These are phyloP conservation scores for Boechera stricta DNA, from an alignment of 345 rosid genomes.

Conservation along the genomic window DNA sequence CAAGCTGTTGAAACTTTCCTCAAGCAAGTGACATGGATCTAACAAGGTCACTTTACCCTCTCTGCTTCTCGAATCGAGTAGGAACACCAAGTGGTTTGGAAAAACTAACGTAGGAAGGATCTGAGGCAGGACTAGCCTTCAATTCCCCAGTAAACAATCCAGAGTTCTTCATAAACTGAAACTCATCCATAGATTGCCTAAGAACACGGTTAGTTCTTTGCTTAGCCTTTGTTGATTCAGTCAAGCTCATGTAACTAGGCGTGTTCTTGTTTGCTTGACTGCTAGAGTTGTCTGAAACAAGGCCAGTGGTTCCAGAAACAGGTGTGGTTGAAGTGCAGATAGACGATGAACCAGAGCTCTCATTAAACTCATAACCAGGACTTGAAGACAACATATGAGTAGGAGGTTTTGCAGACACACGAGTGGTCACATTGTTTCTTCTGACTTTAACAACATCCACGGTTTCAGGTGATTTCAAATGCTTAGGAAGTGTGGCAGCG, in stretches of 20 bases:
- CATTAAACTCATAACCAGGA: slow-evolving; percentile 79
- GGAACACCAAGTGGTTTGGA: slow-evolving; percentile 60
- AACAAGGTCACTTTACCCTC: slow-evolving; percentile 39
- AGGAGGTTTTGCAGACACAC: slow-evolving; percentile 76
- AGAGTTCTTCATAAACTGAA: slow-evolving; percentile 69
- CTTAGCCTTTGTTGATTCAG: slow-evolving; percentile 91
- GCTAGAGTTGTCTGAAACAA: slow-evolving; percentile 60
- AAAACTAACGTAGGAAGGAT: slow-evolving; percentile 52
- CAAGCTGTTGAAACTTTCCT: slow-evolving; percentile 59
- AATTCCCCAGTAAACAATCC: slow-evolving; percentile 54
- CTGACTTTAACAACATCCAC: slow-evolving; percentile 52
- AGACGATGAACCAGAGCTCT: slow-evolving; percentile 82
- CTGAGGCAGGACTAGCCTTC: slow-evolving; percentile 50
- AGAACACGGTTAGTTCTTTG: slow-evolving; percentile 55
- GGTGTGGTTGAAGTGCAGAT: slow-evolving; percentile 77
- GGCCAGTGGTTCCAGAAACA: slow-evolving; percentile 59
- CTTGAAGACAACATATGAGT: slow-evolving; percentile 60
- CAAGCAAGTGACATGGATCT: slow-evolving; percentile 32
- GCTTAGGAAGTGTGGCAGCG: slow-evolving; percentile 50
- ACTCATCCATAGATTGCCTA: slow-evolving; percentile 94
- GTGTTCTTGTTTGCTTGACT: slow-evolving; percentile 43
- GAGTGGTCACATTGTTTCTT: slow-evolving; percentile 79
- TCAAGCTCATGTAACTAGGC: slow-evolving; percentile 86
- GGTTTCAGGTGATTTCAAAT: slow-evolving; percentile 59
- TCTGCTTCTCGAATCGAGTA: slow-evolving; percentile 49